A percentile compares a stretch with the other conserved stretches of the same genome.
Conservation (phyloP, 2,329 filamentous ascomycete genomes). For the Neurospora crassa region DNA sequence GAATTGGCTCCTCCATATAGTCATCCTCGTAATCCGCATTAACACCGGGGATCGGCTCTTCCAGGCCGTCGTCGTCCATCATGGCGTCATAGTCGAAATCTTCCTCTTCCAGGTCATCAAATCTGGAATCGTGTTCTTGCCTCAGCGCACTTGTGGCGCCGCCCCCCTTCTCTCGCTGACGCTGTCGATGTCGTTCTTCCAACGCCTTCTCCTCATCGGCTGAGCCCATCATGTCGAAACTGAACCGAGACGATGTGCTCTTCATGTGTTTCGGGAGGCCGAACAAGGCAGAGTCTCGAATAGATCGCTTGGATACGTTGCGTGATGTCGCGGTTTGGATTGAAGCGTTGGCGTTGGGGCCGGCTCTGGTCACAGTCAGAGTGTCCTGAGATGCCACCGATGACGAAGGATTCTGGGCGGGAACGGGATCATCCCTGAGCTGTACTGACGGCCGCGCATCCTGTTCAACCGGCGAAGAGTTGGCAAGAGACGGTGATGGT, state of each 20-base stretch:
- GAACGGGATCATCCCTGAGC: slow-evolving; percentile 26
- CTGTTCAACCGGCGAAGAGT: slow-evolving; percentile 12
- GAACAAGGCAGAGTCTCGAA: slow-evolving; percentile 32
- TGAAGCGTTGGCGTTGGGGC: slow-evolving; percentile 23
- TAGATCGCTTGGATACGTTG: slow-evolving; percentile 39
- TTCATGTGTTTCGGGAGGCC: slow-evolving; percentile 56
- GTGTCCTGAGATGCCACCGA: slow-evolving; percentile 22
- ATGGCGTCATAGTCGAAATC: slow-evolving; percentile 52
- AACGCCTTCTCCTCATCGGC: slow-evolving; percentile 59
- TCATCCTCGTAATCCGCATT: slow-evolving; percentile 32
- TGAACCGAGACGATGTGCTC: slow-evolving; percentile 71
- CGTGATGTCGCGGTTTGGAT: slow-evolving; percentile 36
- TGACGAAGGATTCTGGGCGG: slow-evolving; percentile 23
- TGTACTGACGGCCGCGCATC: slow-evolving; percentile 25
- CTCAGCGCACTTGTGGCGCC: slow-evolving; percentile 10
- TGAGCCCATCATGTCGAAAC: slow-evolving; percentile 68
- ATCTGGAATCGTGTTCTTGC: slow-evolving; percentile 38
- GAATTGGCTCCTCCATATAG: slow-evolving; percentile 50
- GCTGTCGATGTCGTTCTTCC: slow-evolving; percentile 63
- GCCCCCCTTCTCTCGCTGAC: slow-evolving; percentile 47
- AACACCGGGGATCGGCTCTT: slow-evolving; percentile 56
- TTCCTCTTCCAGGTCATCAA: slow-evolving; percentile 54
- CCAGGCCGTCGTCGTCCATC: slow-evolving; percentile 55
- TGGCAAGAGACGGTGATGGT: slow-evolving; percentile 13
- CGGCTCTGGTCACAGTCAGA: slow-evolving; percentile 6